These are phyloP conservation scores for Phytophthora litchii DNA, from an alignment of 352 stramenopile species.

Conservation along the genomic window DNA sequence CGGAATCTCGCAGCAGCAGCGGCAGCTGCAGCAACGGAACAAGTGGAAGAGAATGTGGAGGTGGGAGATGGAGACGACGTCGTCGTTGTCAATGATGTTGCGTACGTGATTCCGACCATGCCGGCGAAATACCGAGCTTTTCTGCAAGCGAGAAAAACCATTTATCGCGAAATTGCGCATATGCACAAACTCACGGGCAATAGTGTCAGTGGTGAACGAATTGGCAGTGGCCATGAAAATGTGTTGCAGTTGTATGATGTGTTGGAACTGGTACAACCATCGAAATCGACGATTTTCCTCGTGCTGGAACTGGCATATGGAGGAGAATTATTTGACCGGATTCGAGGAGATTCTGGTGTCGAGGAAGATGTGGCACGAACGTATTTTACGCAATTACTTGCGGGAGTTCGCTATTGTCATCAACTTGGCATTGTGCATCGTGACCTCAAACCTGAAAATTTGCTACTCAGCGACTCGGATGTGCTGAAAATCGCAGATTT, in stretches of 20 bases:
- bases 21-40: constrained; percentile 3
- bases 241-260: constrained; percentile 97
- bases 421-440: constrained; percentile 93
- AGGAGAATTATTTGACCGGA: constrained; percentile 94
- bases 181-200: constrained; percentile 93
- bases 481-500: constrained; percentile 97
- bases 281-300: constrained; percentile 94
- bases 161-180: constrained; percentile 96
- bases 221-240: constrained; percentile 91
- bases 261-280: constrained; percentile 95
- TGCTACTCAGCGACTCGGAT: constrained; percentile 91
- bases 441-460: constrained; percentile 97
- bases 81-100: constrained; percentile 31
- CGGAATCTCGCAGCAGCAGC: constrained; percentile 8
- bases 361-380: constrained; percentile 79
- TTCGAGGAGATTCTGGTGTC: constrained; percentile 84
- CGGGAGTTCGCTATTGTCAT: constrained; percentile 91
- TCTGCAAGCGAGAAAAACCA: constrained; percentile 90
- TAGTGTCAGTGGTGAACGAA: constrained; percentile 71
- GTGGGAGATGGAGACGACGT: constrained; percentile 14
- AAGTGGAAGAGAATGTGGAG: constrained; percentile 12
- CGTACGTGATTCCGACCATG: constrained; percentile 80
- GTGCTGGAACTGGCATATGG: constrained; percentile 92
- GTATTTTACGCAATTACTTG: constrained; percentile 92
- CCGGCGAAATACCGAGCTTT: constrained; percentile 95